Percentiles rank a stretch among this genome's conserved stretches.
phyloP scores from a whole-genome alignment of 805 yeast genomes.

The Diddensiella transvaalensis region DNA sequence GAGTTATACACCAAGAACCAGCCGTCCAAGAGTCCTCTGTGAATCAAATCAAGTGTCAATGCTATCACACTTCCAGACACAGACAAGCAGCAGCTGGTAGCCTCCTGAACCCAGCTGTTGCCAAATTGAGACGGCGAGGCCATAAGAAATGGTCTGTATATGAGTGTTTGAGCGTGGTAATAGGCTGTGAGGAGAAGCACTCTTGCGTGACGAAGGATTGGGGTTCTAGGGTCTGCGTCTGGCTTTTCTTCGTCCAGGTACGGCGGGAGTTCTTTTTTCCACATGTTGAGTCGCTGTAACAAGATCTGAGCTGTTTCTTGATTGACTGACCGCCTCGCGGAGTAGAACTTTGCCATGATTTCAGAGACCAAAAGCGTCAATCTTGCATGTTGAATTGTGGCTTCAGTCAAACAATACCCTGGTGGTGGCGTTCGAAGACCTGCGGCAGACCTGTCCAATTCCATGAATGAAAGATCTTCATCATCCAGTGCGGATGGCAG shows the following conservation, averaged over 20 bases:
- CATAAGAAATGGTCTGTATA: slow-evolving; percentile 11
- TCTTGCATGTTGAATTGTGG: slow-evolving; percentile 7
- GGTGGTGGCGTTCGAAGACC: background rate
- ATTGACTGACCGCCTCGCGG: background rate
- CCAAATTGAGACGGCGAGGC: slow-evolving; percentile 3
- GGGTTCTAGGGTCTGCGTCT: slow-evolving; percentile 7
- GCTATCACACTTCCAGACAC: slow-evolving; percentile 2
- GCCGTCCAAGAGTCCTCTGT: slow-evolving; percentile 7
- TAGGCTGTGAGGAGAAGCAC: slow-evolving; percentile 5
- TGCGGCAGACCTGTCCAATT: slow-evolving; percentile 1
- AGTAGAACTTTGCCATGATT: slow-evolving; percentile 7
- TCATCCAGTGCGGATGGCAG: slow-evolving; percentile 5
- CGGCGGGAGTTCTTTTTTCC: slow-evolving; percentile 5
- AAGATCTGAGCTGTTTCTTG: slow-evolving; percentile 1
- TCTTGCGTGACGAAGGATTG: slow-evolving; percentile 7
- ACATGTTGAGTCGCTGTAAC: background rate
- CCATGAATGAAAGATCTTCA: slow-evolving; percentile 2
- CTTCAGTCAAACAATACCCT: background rate
- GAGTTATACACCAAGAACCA: slow-evolving; percentile 10
- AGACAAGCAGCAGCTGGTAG: slow-evolving; percentile 4
- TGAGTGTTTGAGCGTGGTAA: slow-evolving; percentile 6
- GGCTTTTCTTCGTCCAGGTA: slow-evolving; percentile 7
- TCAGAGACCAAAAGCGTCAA: slow-evolving; percentile 7
- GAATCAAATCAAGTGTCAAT: slow-evolving; percentile 1
- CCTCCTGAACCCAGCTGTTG: slow-evolving; percentile 8